A percentile compares a stretch with the other conserved stretches of the same genome.
phyloP scores from a whole-genome alignment of 2,329 filamentous ascomycete genomes.

The Penicillium capsulatum region DNA sequence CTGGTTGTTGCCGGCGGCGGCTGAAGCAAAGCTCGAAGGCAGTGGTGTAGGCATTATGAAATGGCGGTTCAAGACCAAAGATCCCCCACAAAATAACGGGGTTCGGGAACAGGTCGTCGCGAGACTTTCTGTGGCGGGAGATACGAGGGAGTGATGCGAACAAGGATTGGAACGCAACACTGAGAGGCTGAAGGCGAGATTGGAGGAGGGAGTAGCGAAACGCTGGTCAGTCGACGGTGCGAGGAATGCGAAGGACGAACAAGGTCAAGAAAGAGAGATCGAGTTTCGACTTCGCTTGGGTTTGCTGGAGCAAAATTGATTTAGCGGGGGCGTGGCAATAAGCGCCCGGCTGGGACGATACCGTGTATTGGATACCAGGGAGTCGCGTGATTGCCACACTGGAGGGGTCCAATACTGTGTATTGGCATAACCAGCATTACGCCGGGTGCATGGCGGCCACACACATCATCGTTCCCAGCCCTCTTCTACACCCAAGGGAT shows the following conservation, averaged over 20 bases:
- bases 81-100: slow-evolving; percentile 24
- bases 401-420: not conserved
- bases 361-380: slow-evolving; percentile 12
- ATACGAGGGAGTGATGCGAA: slow-evolving; percentile 23
- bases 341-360: slow-evolving; percentile 11
- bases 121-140: slow-evolving; percentile 23
- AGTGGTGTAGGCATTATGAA: slow-evolving; percentile 66
- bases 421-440: slow-evolving; percentile 10
- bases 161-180: slow-evolving; percentile 22
- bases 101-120: slow-evolving; percentile 20
- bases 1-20: slow-evolving; percentile 69
- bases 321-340: slow-evolving; percentile 34
- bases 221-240: slow-evolving; percentile 21
- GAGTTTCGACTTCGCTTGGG: slow-evolving; percentile 28
- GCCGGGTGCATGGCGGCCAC: slow-evolving; percentile 6
- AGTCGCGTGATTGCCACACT: slow-evolving; percentile 14
- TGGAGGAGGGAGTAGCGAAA: slow-evolving; percentile 10
- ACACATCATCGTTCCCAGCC: slow-evolving; percentile 4
- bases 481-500: no score
- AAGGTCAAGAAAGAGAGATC: slow-evolving; percentile 27
- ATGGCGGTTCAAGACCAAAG: slow-evolving; percentile 18
- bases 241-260: slow-evolving; percentile 28
- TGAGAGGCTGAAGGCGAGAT: slow-evolving; percentile 13
- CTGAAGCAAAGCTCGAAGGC: slow-evolving; percentile 78
- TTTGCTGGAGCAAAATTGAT: slow-evolving; percentile 28